A percentile compares a stretch with the other conserved stretches of the same genome.
phyloP scores from a whole-genome alignment of 1,284 basidiomycete genomes.

The Tilletia walkeri region DNA sequence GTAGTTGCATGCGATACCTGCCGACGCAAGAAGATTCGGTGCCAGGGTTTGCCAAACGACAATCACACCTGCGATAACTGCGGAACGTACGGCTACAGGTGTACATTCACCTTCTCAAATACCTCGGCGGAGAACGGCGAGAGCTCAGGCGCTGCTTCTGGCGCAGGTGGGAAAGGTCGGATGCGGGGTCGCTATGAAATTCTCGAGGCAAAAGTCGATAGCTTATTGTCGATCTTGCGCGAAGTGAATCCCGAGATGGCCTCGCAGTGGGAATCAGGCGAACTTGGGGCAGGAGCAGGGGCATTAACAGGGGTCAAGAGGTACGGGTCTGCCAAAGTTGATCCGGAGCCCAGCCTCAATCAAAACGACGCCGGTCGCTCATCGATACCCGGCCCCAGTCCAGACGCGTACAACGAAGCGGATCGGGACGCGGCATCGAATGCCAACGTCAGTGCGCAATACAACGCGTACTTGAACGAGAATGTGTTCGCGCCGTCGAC shows the following conservation, averaged over 20 bases:
- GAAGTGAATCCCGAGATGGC: conserved; percentile 44
- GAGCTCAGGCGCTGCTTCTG: neutral
- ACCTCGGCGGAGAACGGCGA: neutral
- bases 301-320: neutral
- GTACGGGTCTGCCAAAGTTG: neutral
- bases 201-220: conserved; percentile 47
- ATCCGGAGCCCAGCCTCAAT: neutral
- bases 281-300: conserved; percentile 26
- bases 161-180: conserved; percentile 24
- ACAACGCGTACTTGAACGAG: conserved; percentile 7
- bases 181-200: conserved; percentile 50
- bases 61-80: conserved; percentile 40
- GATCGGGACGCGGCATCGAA: neutral
- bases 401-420: no score
- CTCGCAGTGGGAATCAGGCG: conserved; percentile 37
- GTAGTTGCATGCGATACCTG: conserved; percentile 49
- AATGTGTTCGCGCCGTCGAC: neutral
- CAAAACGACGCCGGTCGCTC: neutral
- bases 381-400: no score
- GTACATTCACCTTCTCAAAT: conserved; percentile 7
- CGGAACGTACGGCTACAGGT: conserved; percentile 23
- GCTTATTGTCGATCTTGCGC: conserved; percentile 38
- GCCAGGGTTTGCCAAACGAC: conserved; percentile 44
- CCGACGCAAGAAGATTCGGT: conserved; percentile 47
- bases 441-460: neutral